A percentile compares a stretch with the other conserved stretches of the same genome.
Conservation (phyloP, 345 rosid genomes). For the Salix koriyanagi region DNA sequence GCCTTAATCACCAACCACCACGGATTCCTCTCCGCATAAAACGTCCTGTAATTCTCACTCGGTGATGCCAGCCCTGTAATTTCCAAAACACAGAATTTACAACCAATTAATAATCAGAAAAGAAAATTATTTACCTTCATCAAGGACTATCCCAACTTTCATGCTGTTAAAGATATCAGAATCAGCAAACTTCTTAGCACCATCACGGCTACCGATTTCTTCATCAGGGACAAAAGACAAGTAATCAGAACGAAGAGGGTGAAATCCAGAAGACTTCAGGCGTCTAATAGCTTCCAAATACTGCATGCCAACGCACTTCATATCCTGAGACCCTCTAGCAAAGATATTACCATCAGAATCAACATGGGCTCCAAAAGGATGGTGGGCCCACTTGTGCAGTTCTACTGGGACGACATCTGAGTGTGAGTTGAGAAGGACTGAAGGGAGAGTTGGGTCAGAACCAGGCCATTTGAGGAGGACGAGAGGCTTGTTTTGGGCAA, state of each 20-base stretch:
- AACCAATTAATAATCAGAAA: background rate
- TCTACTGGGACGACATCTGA: conserved; percentile 92
- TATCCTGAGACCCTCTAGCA: conserved; percentile 95
- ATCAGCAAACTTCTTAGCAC: conserved; percentile 66
- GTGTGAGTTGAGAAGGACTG: conserved; percentile 85
- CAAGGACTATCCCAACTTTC: conserved; percentile 77
- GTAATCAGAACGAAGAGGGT: conserved; percentile 66
- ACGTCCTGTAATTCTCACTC: conserved; percentile 56
- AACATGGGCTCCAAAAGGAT: conserved; percentile 66
- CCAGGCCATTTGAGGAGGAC: conserved; percentile 80
- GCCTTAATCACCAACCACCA: conserved; percentile 94
- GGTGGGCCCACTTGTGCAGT: conserved; percentile 69
- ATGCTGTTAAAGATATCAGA: conserved; percentile 55
- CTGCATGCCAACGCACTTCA: conserved; percentile 98
- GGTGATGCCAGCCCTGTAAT: conserved; percentile 74
- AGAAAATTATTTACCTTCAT: conserved; percentile 54
- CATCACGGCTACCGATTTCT: conserved; percentile 89
- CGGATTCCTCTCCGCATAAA: conserved; percentile 75
- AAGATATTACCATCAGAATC: conserved; percentile 66
- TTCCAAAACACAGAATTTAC: background rate
- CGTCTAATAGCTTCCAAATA: conserved; percentile 80
- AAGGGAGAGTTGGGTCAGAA: conserved; percentile 56
- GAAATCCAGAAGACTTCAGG: conserved; percentile 56
- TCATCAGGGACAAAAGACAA: conserved; percentile 83
- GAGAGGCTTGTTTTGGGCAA: conserved; percentile 62